Evolutionary conservation across 306 rosid species (phyloP), one percentile per base, ranked within the genome.

Genomic region (Comarum palustre): DNA sequence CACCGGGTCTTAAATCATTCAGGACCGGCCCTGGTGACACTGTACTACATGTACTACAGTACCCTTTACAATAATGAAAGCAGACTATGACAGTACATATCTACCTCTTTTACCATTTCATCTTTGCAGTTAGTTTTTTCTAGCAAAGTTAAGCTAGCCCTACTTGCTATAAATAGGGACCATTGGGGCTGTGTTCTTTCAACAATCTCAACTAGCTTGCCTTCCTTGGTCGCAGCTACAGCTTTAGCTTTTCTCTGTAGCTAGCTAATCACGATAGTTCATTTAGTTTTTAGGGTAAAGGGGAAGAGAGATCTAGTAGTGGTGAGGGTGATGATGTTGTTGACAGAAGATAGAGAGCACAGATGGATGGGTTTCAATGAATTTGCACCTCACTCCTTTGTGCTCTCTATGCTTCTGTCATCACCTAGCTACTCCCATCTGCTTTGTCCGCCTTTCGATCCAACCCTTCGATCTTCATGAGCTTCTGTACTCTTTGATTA

Each of bases 321-420:
- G 60, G 16, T 69, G 77, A 31, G 24, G 63, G 36, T 36, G 74
- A n/a, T 72, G 75, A 77, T 80, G 89, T 62, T 80, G 97, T 86
- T 93, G 98, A 93, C 97, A 90, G 98, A 93, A 93, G 98, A 93
- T 93, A 93, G 98, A 93, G 98, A 90, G 98, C 98, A 93, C 98
- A 80, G 96, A 93, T 82, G 89, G 89, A 77, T 80, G 87, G 81
- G 50, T 72, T 85, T 84, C 86, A 74, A 75, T 72, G 36, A 24
- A 54, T 42, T 32, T 77, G 89, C 85, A 80, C 78, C 79, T 82
- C 85, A 57, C 70, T 82, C 79, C 81, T 85, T 85, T 85, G 87
- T 85, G 89, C 89, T 85, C 87, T 85, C 87, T 85, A 80, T 75
- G 85, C 89, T 85, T 85, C 89, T 85, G 89, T 82, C 89, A 82